Base-by-base conservation (phyloP, 2,329 filamentous ascomycete species). In the Calonectria crousiana region DNA sequence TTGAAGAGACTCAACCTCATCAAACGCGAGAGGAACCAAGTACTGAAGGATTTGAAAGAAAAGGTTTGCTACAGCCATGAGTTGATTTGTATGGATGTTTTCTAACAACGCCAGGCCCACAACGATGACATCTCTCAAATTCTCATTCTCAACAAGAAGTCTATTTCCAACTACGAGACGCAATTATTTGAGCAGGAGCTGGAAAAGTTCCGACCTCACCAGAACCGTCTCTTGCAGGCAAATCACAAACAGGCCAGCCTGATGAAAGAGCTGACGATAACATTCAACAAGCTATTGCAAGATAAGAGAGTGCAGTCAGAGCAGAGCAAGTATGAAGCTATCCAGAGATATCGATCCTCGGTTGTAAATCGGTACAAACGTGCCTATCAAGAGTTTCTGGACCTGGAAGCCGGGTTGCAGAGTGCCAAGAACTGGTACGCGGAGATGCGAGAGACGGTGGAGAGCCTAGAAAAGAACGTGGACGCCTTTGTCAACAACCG, bases 101-200 rank as follows among this genome's bases (percentile, higher is more conserved):
- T 38, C 14, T 49, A 85, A 72, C 74, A 75, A 62, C 23, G 3
- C 13, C 68, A 98, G 96, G 93, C 96, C 68, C 96, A 98, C 85
- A 95, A 94, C 78, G 97, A 99, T 82, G 97, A 99, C 81, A 99
- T 99, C 76, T 98, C 96, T 6, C 97, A 98, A 82, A 96, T 98
- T 16, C 89, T 99, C 74, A 99, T 99, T 71, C 88, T 99, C 73
- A 99, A 99, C 89, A 98, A 98, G 84, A 99, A 98, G 85, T 94
- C 95, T 2, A 96, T 98, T 81, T 91, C 95, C 26, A 98, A 95
- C 81, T 96, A 97, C 81, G 97, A 99, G 84, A 93, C 90, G 16
- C 95, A 98, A 81, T 90, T 99, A 3, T 99, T 99, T 86, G 94
- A 98, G 83, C 93, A 95, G 20, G 97, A 99, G 84, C 89, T 99